Evolutionary conservation across 2,329 filamentous ascomycete species (phyloP), one percentile per base, ranked within the genome.

Genomic region (Alternaria consortialis): DNA sequence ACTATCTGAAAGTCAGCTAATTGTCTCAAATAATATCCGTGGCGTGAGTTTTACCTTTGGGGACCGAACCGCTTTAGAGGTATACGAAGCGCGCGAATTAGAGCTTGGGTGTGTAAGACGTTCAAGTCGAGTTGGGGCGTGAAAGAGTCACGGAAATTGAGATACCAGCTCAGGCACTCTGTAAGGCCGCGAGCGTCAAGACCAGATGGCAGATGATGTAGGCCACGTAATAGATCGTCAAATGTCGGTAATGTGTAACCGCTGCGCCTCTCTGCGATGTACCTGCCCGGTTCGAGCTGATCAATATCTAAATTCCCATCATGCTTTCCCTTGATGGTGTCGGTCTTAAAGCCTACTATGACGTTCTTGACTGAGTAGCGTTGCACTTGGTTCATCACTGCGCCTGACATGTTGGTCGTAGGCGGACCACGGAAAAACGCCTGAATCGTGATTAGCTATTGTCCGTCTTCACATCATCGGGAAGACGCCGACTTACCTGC

Each of bases 41-140:
- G 20, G 20, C 20, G 20, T 20, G 20, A 20, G 20, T 20, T 20
- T 20, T 20, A 20, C 20, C 20, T 72, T 40, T 65, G 63, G 3
- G 62, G 62, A 1, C 68, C 71, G 34, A 56, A 62, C 0, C 42
- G 31, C 42, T 62, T 64, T 5, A 71, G 17, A 5, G 70, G 69
- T 1, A 55, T 31, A 5, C 56, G 53, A 13, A 74, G 57, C 0
- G 69, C 72, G 3, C 68, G 62, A 2, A 67, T 54, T 7, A 76
- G 56, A 4, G 68, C 56, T 43, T 71, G 73, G 2, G 67, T 62
- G 34, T 76, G 73, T 37, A 75, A 57, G 0, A 74, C 70, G 20
- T 71, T 74, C 4, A 75, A 40, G 2, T 73, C 58, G 0, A 76
- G 61, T n/a, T 20, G 52, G 2, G 72, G 72, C 0, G 56, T 66